Base-by-base conservation (phyloP, 352 stramenopile genomes). In the Phytophthora niederhauseri region DNA sequence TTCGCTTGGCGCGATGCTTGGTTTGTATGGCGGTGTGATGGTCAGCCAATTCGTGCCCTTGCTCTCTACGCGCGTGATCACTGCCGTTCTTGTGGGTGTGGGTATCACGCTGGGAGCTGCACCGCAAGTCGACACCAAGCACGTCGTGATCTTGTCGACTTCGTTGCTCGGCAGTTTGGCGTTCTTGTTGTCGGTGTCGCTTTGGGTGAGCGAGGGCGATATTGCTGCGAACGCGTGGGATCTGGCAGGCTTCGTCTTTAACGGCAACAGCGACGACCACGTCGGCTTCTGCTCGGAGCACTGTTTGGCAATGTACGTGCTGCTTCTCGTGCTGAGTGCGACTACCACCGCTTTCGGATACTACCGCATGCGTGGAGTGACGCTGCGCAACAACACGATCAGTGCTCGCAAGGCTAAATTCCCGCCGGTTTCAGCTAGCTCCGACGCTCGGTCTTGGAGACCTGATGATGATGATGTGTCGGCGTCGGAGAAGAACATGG, bases 171-270 rank as follows among this genome's bases (percentile, higher is more conserved):
- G 89, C 12, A 90, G 80, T 52, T 57, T 89, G 36, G 75, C 74
- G 14, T 76, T 97, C 46, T 60, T 93, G 28, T 73, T 90, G 38
- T 93, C 86, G n/a, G 63, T 92, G 28, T 93, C 87, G n/a, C 57
- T 88, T 6, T 95, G 84, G 82, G 68, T 91, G 48, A 81, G 71
- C 38, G 31, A 85, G 45, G 86, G 84, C 8, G 75, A 90, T 11
- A 82, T 94, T 43, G 78, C 83, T 0, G 54, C 67, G 11, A 94
- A 91, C 45, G 58, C 91, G 20, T 94, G 85, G 84, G 57, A 77
- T 17, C 68, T 93, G 17, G 82, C 84, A n/a, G 81, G 85, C 1
- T 90, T 84, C 52, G 68, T 95, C 6, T 77, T 95, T 54, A 87
- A 79, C 14, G 88, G 83, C 14, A 58, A 79, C 20, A 77, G 64